Conservation (phyloP, 2,329 filamentous ascomycete species). For the Diaporthe capsici region DNA sequence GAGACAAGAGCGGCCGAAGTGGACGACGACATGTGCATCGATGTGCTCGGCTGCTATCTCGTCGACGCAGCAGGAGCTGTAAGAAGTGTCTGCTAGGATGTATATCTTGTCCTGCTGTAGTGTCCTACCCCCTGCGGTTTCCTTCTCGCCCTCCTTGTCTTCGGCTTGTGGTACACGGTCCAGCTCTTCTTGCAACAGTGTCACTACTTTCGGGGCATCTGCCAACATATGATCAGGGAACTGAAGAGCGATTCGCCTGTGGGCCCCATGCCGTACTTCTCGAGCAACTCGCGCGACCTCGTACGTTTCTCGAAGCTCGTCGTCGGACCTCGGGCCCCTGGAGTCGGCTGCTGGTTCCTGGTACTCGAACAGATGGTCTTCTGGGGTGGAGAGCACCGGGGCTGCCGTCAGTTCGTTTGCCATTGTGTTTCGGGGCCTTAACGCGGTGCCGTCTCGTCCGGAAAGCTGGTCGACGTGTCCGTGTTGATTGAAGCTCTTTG, state of each 20-base stretch:
- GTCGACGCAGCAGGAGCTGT: constrained; percentile 96
- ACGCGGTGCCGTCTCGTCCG: neutral
- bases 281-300: constrained; percentile 85
- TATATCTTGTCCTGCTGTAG: constrained; percentile 67
- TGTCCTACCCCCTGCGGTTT: neutral
- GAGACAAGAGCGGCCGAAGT: constrained; percentile 93
- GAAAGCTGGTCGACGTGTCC: constrained; percentile 8
- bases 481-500: constrained; percentile 2
- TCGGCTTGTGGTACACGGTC: constrained; percentile 40
- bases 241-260: constrained; percentile 87
- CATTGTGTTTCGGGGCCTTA: constrained; percentile 52
- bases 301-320: constrained; percentile 83
- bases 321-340: constrained; percentile 60
- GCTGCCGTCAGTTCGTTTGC: constrained; percentile 63
- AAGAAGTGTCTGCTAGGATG: constrained; percentile 95
- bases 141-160: neutral
- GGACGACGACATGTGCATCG: constrained; percentile 89
- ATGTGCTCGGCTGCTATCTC: constrained; percentile 97
- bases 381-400: constrained; percentile 75
- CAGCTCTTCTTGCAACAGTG: constrained; percentile 64
- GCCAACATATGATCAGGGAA: constrained; percentile 94
- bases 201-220: constrained; percentile 86
- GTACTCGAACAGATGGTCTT: constrained; percentile 70
- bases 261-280: constrained; percentile 81
- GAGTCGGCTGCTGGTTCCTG: constrained; percentile 54